Evolutionary conservation across 2,329 filamentous ascomycete species (phyloP).

Genomic region (Alternaria solani): DNA sequence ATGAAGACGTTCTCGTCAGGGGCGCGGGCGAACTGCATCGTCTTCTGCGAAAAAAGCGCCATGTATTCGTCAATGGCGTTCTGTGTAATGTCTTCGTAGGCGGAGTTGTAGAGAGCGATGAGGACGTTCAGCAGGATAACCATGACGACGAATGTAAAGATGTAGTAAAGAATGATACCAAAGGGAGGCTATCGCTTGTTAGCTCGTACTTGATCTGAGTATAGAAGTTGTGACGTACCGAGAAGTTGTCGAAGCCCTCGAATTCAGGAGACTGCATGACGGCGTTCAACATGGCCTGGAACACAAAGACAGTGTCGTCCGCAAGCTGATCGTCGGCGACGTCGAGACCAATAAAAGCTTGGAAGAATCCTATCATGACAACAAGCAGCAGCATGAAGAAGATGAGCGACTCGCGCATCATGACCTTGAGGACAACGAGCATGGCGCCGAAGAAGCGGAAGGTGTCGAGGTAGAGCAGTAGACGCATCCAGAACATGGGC

Average conservation of each 20-base stretch:
- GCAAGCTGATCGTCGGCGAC: conserved; percentile 72
- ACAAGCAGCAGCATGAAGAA: conserved; percentile 92
- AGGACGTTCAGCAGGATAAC: conserved; percentile 93
- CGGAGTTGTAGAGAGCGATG: conserved; percentile 95
- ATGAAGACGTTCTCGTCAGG: conserved; percentile 99
- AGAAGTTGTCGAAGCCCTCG: conserved; percentile 85
- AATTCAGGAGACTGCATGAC: conserved; percentile 95
- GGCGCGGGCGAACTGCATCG: conserved; percentile 94
- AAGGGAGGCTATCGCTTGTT: conserved; percentile 70
- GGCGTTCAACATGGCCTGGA: conserved; percentile 85
- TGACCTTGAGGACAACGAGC: conserved; percentile 88
- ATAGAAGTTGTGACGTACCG: conserved; percentile 46
- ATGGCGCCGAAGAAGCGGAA: conserved; percentile 97
- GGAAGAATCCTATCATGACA: conserved; percentile 85
- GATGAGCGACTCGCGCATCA: conserved; percentile 77
- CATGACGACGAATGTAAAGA: conserved; percentile 98
- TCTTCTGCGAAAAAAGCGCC: conserved; percentile 90
- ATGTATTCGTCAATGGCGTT: conserved; percentile 96
- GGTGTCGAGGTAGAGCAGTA: conserved; percentile 91
- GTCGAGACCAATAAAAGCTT: conserved; percentile 93
- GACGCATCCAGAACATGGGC: conserved; percentile 95
- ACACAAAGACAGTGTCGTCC: conserved; percentile 75
- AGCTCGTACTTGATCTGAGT: background rate
- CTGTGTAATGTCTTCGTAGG: conserved; percentile 92
- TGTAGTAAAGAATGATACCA: conserved; percentile 93